Evolutionary conservation across 768 basidiomycete genomes (phyloP).

Genomic region (Tricholoma flavovirens): DNA sequence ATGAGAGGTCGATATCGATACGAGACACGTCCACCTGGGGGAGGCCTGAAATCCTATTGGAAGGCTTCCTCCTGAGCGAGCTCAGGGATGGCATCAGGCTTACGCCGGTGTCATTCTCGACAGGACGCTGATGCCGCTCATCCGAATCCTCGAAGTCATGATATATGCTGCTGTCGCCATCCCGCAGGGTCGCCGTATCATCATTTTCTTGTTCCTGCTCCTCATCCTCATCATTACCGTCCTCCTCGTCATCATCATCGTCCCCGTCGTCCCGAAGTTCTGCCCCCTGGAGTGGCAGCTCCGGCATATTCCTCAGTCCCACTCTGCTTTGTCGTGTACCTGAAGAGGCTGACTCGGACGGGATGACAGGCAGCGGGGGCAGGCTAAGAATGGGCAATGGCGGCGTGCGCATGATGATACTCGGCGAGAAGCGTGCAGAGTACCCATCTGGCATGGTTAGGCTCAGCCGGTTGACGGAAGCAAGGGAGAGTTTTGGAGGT

Average conservation of each 20-base stretch:
- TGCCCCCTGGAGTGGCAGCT: conserved; percentile 34
- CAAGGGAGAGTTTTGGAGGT: conserved; percentile 14
- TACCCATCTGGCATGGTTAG: conserved; percentile 14
- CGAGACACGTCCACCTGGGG: conserved; percentile 23
- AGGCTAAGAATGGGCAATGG: conserved; percentile 40
- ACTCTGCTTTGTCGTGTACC: conserved; percentile 28
- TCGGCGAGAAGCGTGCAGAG: conserved; percentile 25
- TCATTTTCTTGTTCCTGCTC: conserved; percentile 3
- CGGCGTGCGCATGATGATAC: conserved; percentile 23
- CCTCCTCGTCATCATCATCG: conserved; percentile 20
- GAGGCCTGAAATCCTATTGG: conserved; percentile 18
- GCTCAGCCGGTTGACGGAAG: conserved; percentile 22
- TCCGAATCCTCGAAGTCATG: neutral
- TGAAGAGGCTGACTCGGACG: neutral
- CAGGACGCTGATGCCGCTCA: neutral
- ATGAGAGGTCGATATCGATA: conserved; percentile 32
- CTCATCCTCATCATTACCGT: conserved; percentile 11
- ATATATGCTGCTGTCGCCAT: neutral
- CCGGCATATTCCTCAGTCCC: conserved; percentile 51
- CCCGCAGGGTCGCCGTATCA: neutral
- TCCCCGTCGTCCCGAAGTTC: conserved; percentile 32
- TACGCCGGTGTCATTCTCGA: neutral
- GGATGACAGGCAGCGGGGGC: conserved; percentile 37
- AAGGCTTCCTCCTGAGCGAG: conserved; percentile 7
- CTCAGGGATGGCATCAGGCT: neutral